Base-by-base conservation (phyloP, 345 rosid species). In the Pistacia atlantica region DNA sequence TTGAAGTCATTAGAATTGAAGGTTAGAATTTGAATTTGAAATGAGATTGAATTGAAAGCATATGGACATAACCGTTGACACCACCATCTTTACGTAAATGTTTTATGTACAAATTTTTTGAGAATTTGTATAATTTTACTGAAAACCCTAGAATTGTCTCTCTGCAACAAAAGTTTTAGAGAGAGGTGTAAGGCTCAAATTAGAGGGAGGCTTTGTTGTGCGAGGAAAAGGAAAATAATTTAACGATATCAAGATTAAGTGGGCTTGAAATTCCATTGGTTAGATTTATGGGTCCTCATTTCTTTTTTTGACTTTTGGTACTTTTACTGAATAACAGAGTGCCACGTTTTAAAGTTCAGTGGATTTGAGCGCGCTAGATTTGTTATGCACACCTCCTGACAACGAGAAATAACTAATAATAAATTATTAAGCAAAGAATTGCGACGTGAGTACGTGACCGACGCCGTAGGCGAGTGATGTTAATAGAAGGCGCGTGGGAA, bases 1-100 rank as follows among this genome's bases (percentile, higher is more conserved):
- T 70, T 83, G 89, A 79, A 86, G 86, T 85, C 97, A 89, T 89
- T 78, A 89, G 84, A 86, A 71, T 77, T 61, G 61, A 79, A 69
- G 73, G 75, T 84, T 75, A 82, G 72, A 82, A 80, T 83, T 84
- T 68, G 79, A 80, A 82, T 84, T 79, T 64, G 76, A 52, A 57
- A 70, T 71, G 75, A 83, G 75, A 69, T 80, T 60, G 72, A 65
- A 71, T 78, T 66, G 82, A 75, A 80, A 83, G 73, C 80, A 18
- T 75, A 18, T 31, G 74, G 77, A 51, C 8, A 54, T 38, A 67
- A 46, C 38, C 70, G 65, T 74, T 59, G 58, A 71, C 38, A 60
- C 74, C 72, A 76, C 81, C 90, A 84, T 85, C 20, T 5, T 54
- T 37, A 2, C 10, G 57, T 69, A 64, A 77, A 37, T 57, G 20